Evolutionary conservation across 140 eudicot species (phyloP).

Genomic region (Bidens hawaiensis): DNA sequence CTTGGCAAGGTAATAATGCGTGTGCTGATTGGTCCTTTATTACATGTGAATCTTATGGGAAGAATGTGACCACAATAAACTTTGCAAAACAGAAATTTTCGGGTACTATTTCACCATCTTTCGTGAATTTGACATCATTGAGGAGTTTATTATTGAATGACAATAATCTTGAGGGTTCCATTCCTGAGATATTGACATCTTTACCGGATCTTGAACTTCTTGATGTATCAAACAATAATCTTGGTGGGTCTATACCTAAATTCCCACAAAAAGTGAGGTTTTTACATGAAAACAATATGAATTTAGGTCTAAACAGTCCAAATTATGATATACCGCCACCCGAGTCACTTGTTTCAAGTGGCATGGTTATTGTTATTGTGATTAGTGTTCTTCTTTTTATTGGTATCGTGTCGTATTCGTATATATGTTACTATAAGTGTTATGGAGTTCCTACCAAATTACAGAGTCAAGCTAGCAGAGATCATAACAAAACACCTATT

Average conservation of each 20-base stretch:
- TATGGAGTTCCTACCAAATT: no score
- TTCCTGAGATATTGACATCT: conserved; percentile 8
- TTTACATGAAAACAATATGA: neutral
- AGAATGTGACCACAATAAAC: neutral
- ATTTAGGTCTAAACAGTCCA: no score
- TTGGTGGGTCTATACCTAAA: neutral
- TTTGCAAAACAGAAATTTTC: conserved; percentile 3
- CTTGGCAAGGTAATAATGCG: conserved; percentile 28
- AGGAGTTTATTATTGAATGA: neutral
- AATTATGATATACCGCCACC: no score
- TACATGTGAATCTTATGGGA: neutral
- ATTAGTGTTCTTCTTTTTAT: no score
- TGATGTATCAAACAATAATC: no score
- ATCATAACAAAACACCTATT: no score
- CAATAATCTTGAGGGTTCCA: neutral
- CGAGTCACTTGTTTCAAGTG: no score
- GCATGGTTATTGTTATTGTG: no score
- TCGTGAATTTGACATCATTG: neutral
- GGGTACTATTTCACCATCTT: neutral
- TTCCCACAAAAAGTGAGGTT: neutral
- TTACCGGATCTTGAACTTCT: neutral
- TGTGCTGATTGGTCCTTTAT: neutral
- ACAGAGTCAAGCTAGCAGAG: no score
- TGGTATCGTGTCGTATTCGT: no score
- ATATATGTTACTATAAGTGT: no score